Base-by-base conservation (phyloP, 2,329 filamentous ascomycete genomes). In the Colletotrichum somersetense region DNA sequence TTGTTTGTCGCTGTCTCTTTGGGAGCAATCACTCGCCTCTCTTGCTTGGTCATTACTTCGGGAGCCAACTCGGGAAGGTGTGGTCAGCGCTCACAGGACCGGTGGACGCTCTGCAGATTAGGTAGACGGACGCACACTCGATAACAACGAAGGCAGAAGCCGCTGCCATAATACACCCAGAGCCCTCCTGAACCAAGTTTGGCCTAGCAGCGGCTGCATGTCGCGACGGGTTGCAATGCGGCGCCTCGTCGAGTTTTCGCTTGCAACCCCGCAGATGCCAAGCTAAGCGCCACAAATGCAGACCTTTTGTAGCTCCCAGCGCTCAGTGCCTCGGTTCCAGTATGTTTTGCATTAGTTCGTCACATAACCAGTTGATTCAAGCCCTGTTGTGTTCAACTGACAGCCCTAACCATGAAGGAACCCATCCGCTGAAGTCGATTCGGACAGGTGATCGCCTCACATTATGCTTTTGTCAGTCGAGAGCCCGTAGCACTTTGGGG, bases 201-300 rank as follows among this genome's bases (percentile, higher is more conserved):
- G 48, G 48, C 46, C 48, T 63, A 30, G 35, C 12, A 63, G 14
- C 33, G 33, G 8, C 61, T 53, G 46, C 33, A 7, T 4, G 23
- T 63, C 8, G 46, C 58, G 2, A 63, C 48, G 35, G 23, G n/a
- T 42, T 2, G 4, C 8, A 14, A 30, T n/a, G 48, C 53, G 48
- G 61, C 61, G 46, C 40, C 11, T 42, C 20, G 48, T 20, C 56
- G 30, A 7, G 8, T 52, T 6, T 50, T 35, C n/a, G 30, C 33
- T 50, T 63, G 48, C 23, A 55, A 64, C 48, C 62, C 62, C 50
- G 50, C 62, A 64, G 50, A 64, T 42, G 30, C 10, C 50, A 55
- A 35, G 62, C 35, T 38, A 64, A 18, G 23, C 62, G 50, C 50
- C 38, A 23, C 33, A 38, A 18, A 64, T 35, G 62, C 23, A 56